Conservation (phyloP, 805 yeast genomes). For the Candida odintsovae region DNA sequence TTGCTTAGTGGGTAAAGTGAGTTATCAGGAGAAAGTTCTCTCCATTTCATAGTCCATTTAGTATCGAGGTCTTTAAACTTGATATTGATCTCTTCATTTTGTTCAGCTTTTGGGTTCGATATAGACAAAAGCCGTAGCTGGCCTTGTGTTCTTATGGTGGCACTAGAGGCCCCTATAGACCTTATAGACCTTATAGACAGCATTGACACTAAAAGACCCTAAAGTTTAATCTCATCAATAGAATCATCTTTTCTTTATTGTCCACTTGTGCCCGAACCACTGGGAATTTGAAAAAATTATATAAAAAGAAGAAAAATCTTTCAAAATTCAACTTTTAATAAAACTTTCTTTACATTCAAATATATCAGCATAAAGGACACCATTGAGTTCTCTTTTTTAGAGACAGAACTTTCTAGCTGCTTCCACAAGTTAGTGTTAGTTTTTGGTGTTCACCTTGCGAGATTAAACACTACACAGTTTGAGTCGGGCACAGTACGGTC, state of each 20-base stretch:
- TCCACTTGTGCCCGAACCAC: no score
- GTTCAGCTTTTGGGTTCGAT: background rate
- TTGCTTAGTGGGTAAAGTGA: constrained; percentile 32
- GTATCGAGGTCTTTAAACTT: constrained; percentile 27
- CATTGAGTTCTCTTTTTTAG: no score
- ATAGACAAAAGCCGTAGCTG: background rate
- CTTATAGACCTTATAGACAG: background rate
- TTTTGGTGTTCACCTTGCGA: constrained; percentile 17
- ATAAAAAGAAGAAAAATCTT: no score
- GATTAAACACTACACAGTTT: constrained; percentile 26
- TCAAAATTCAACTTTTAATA: background rate
- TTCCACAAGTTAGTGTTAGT: background rate
- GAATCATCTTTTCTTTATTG: no score
- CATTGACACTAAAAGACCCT: background rate
- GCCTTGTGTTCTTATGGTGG: background rate
- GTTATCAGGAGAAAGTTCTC: constrained; percentile 26
- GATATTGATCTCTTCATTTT: background rate
- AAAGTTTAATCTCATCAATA: no score
- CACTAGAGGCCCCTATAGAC: background rate
- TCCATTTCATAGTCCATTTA: constrained; percentile 53
- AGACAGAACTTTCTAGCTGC: background rate
- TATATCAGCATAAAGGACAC: background rate
- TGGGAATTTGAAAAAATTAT: no score
- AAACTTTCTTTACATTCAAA: background rate
- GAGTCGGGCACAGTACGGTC: constrained; percentile 23